phyloP scores from a whole-genome alignment of 1,284 basidiomycete species.

The Phylloporus sp. region DNA sequence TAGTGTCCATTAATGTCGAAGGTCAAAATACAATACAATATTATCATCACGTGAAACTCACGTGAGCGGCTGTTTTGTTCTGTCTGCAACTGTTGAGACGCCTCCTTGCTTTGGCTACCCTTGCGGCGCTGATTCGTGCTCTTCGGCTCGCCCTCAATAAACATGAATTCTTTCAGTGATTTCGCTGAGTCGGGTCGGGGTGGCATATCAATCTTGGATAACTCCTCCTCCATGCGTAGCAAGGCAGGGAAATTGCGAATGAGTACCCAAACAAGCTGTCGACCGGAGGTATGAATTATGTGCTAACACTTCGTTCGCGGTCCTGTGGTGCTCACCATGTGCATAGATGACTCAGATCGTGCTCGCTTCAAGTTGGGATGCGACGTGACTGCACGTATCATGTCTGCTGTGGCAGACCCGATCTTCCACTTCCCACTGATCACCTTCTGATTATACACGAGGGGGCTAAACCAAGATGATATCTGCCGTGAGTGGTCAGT shows the following conservation, averaged over 20 bases:
- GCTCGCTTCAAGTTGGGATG: neutral
- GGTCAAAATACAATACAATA: too few relatives aligned
- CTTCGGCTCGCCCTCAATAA: neutral
- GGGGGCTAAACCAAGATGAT: neutral
- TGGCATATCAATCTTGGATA: neutral
- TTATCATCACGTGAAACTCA: neutral
- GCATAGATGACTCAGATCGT: too few relatives aligned
- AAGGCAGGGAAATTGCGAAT: neutral
- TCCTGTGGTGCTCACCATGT: too few relatives aligned
- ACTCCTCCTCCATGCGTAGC: neutral
- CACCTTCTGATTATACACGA: neutral
- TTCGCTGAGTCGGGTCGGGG: neutral
- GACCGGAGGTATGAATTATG: neutral
- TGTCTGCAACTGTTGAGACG: too few relatives aligned
- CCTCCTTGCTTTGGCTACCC: neutral
- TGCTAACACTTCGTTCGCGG: too few relatives aligned
- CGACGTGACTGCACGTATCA: neutral
- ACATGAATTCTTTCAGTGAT: neutral
- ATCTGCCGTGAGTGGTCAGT: neutral
- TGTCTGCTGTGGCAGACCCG: neutral
- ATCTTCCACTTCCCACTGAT: neutral
- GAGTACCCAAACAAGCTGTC: neutral
- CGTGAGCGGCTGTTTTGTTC: neutral
- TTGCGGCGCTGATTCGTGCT: neutral
- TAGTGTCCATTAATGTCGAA: too few relatives aligned